These are phyloP conservation scores for Ascochyta viciae-villosae DNA, from an alignment of 2,329 filamentous ascomycete species.

Conservation along the genomic window DNA sequence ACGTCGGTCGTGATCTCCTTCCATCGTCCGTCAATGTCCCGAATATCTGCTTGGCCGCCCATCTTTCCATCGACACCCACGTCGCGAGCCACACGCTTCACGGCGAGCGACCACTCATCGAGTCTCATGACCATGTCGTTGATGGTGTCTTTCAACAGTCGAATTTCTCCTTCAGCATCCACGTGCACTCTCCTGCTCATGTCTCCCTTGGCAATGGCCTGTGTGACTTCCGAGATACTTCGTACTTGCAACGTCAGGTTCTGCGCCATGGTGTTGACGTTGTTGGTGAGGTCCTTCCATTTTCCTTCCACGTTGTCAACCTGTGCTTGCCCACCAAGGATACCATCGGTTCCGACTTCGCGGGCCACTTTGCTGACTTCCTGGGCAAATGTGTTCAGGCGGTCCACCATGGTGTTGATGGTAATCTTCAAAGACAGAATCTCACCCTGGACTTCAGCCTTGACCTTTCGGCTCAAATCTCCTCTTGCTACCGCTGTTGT, in stretches of 20 bases:
- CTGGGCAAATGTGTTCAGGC: slow-evolving; percentile 68
- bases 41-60: slow-evolving; percentile 95
- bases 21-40: slow-evolving; percentile 91
- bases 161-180: slow-evolving; percentile 91
- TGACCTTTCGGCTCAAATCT: slow-evolving; percentile 60
- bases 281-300: slow-evolving; percentile 71
- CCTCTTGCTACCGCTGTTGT: slow-evolving; percentile 61
- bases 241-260: slow-evolving; percentile 75
- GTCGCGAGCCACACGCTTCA: slow-evolving; percentile 94
- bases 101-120: slow-evolving; percentile 94
- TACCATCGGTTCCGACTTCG: slow-evolving; percentile 70
- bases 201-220: slow-evolving; percentile 93
- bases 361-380: slow-evolving; percentile 71
- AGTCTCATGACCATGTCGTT: slow-evolving; percentile 98
- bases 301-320: slow-evolving; percentile 71
- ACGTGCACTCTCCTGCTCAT: slow-evolving; percentile 97
- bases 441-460: slow-evolving; percentile 60
- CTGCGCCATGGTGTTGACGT: slow-evolving; percentile 72
- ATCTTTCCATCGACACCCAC: slow-evolving; percentile 98
- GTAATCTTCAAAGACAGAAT: slow-evolving; percentile 80
- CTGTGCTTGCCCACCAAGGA: slow-evolving; percentile 68
- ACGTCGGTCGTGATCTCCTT: slow-evolving; percentile 98
- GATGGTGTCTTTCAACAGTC: slow-evolving; percentile 93
- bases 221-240: slow-evolving; percentile 91
- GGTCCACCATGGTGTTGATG: slow-evolving; percentile 73